A percentile compares a stretch with the other conserved stretches of the same genome.
Conservation (phyloP, 2,329 filamentous ascomycete species). For the Pyrenochaeta sp. region DNA sequence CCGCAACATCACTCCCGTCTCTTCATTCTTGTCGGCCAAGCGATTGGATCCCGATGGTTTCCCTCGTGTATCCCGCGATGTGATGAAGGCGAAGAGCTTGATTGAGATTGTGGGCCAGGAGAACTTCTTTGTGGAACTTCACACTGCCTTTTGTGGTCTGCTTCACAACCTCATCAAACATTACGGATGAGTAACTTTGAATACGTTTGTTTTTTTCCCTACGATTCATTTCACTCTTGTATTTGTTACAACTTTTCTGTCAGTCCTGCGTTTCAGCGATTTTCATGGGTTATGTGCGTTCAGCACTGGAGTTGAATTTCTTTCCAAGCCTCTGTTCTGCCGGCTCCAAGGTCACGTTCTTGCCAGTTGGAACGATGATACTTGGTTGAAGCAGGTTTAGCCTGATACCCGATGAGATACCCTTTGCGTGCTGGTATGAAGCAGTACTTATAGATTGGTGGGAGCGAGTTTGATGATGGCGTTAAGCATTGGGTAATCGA, state of each 20-base stretch:
- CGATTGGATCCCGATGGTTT: constrained; percentile 64
- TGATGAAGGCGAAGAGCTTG: constrained; percentile 62
- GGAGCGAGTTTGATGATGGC: constrained; percentile 15
- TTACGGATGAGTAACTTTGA: constrained; percentile 35
- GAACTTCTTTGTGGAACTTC: constrained; percentile 65
- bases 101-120: constrained; percentile 66
- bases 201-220: constrained; percentile 4
- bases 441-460: constrained; percentile 22
- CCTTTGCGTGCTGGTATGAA: constrained; percentile 19
- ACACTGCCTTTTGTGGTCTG: constrained; percentile 58
- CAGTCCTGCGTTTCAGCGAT: constrained; percentile 36
- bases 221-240: constrained; percentile 26
- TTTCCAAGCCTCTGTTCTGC: not conserved
- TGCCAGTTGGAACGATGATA: constrained; percentile 5
- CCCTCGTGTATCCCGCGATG: constrained; percentile 59
- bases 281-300: constrained; percentile 16
- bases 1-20: constrained; percentile 62
- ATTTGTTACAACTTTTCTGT: constrained; percentile 20
- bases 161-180: constrained; percentile 50
- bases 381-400: constrained; percentile 13
- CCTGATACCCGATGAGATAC: constrained; percentile 37
- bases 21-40: constrained; percentile 65
- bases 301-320: constrained; percentile 24
- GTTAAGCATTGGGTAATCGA: constrained; percentile 12
- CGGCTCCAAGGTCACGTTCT: constrained; percentile 3